Evolutionary conservation across 495 filamentous ascomycete species (phyloP), one percentile per base, ranked within the genome.

Genomic region (Trichoderma asperelloides): DNA sequence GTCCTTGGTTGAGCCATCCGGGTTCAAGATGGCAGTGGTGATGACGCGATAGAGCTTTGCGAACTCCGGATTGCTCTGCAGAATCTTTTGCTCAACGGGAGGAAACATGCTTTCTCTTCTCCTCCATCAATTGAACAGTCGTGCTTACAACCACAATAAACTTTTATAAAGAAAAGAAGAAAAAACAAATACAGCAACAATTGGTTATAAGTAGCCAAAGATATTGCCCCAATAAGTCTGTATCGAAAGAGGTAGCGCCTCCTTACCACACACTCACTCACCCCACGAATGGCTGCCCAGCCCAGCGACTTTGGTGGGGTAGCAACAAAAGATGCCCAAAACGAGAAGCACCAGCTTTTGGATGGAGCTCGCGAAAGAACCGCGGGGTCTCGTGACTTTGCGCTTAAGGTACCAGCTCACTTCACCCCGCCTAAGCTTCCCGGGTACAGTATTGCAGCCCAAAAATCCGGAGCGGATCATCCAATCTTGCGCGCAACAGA

Each of bases 11-110:
- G 87, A 88, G 16, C 83, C 87, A 80, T 89, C 83, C 0, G 82
- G 74, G 67, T 87, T 86, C 28, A 91, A 78, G 9, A 89, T 72
- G 0, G 76, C 80, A 1, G 77, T 81, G 0, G 87, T 87, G 8
- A 91, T 71, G 21, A 82, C 84, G 21, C 84, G 80, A 72, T 89
- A 87, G 0, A 91, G 78, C 33, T 77, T 79, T 64, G 87, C 85
- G 69, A 91, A 91, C 60, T 86, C 79, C 27, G 87, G 87, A 67
- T 90, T 90, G 33, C 78, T 79, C 63, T 84, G 77, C 2, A 91
- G 77, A 62, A 91, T 80, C 0, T 79, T 72, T 30, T 85, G 81
- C 39, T 90, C 87, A 64, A 89, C 80, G 8, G 86, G 87, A 0
- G 88, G 87, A 3, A 90, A 76, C 88, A 91, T 91, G 41, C 67